Evolutionary conservation across 768 basidiomycete genomes (phyloP).

Genomic region (Leccinum disarticulatum): DNA sequence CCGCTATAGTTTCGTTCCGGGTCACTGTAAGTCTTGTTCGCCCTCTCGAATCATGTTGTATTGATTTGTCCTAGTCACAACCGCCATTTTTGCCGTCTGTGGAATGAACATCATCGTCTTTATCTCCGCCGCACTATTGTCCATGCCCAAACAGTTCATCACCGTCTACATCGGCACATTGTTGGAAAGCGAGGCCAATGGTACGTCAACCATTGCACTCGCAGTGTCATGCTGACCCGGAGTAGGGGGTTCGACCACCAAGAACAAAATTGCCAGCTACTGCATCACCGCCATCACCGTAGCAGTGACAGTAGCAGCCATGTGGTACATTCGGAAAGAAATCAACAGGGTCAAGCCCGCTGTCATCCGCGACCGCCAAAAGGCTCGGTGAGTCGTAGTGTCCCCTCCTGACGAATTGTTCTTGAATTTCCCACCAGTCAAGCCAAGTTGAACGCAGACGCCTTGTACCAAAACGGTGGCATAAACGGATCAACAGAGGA

Average conservation of each 20-base stretch:
- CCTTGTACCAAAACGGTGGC: slow-evolving; percentile 31
- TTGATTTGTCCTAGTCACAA: slow-evolving; percentile 59
- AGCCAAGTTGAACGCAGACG: slow-evolving; percentile 44
- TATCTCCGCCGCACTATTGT: slow-evolving; percentile 74
- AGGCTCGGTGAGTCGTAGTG: slow-evolving; percentile 53
- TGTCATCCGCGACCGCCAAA: slow-evolving; percentile 69
- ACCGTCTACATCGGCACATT: slow-evolving; percentile 89
- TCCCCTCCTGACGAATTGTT: not conserved
- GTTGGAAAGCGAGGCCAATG: slow-evolving; percentile 48
- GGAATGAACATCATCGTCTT: slow-evolving; percentile 84
- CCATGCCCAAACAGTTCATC: slow-evolving; percentile 88
- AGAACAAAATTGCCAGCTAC: slow-evolving; percentile 66
- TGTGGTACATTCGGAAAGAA: slow-evolving; percentile 79
- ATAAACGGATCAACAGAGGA: slow-evolving; percentile 31
- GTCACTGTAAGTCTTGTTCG: slow-evolving; percentile 59
- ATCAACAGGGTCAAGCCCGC: slow-evolving; percentile 69
- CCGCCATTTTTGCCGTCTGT: slow-evolving; percentile 84
- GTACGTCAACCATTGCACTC: slow-evolving; percentile 9
- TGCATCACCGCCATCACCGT: slow-evolving; percentile 65
- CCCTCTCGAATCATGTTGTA: not conserved
- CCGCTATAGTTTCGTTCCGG: slow-evolving; percentile 81
- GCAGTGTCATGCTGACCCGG: slow-evolving; percentile 4
- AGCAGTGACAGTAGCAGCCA: slow-evolving; percentile 69
- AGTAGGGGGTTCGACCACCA: slow-evolving; percentile 29
- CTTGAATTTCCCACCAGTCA: slow-evolving; percentile 41